phyloP scores from a whole-genome alignment of 2,329 filamentous ascomycete genomes.

The Lecanosticta acicola region DNA sequence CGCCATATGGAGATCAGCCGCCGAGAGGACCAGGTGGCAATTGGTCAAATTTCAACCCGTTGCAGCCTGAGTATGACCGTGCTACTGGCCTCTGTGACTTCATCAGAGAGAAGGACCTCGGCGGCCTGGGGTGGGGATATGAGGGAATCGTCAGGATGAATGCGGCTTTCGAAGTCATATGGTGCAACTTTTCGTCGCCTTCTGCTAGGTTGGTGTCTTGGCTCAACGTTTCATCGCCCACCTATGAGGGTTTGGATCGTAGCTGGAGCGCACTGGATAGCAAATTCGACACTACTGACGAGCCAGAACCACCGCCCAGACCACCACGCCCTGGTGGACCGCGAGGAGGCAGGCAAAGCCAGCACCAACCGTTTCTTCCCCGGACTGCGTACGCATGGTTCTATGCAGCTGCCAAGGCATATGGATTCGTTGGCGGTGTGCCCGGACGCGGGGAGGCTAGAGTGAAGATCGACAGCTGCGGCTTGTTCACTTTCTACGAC shows the following conservation, averaged over 20 bases:
- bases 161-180: constrained; percentile 62
- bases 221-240: constrained; percentile 45
- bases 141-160: constrained; percentile 61
- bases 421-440: constrained; percentile 36
- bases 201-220: constrained; percentile 41
- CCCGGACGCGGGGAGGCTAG: constrained; percentile 41
- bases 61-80: constrained; percentile 45
- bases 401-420: constrained; percentile 10
- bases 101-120: constrained; percentile 37
- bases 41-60: constrained; percentile 28
- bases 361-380: constrained; percentile 3
- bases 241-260: not conserved
- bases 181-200: constrained; percentile 55
- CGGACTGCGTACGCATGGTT: constrained; percentile 17
- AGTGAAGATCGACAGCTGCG: constrained; percentile 39
- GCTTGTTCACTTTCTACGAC: constrained; percentile 45
- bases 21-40: not conserved
- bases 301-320: not conserved
- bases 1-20: not conserved
- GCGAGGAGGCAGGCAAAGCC: not conserved
- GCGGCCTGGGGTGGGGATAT: constrained; percentile 45
- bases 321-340: not conserved
- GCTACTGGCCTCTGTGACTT: constrained; percentile 46
- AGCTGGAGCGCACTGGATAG: not conserved
- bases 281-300: not conserved